Base-by-base conservation (phyloP, 305 asterid genomes). In the Caryopteris hybrid region DNA sequence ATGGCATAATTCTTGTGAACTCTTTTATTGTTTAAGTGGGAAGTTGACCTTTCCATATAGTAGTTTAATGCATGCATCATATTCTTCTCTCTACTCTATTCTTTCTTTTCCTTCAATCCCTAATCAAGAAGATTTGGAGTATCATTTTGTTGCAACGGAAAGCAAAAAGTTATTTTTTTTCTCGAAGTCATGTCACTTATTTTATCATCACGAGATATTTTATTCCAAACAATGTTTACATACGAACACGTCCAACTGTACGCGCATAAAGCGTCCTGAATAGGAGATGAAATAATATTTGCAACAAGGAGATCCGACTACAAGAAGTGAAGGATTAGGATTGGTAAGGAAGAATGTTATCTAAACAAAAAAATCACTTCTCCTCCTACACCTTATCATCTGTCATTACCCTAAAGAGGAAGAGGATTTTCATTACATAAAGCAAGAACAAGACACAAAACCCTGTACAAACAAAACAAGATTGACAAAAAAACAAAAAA, bases 11-110 rank as follows among this genome's bases (percentile, higher is more conserved):
- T 70, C 55, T 42, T 51, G n/a, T 46, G 38, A 29, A 52, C 39
- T 27, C 18, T 31, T 76, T 71, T 61, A 43, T 61, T 27, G 47
- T 43, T 53, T 71, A 64, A 75, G 75, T 76, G 75, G 81, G 75
- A 67, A 62, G 72, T 61, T 67, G 78, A 76, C 76, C 54, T 55
- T 53, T n/a, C 0, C 38, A 43, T 53, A 14, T 45, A 38, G 2
- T 58, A 52, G 9, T 25, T 74, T 68, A 23, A 54, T 68, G 62
- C 61, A 61, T 46, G 33, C 16, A 22, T 8, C 5, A 33, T 0
- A 51, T 52, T 38, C 50, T 27, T 66, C 31, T 58, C 18, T 67
- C 51, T 6, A 11, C 11, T 11, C 16, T 10, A 43, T 60, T 53
- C 22, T 58, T 14, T 18, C 3, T 23, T 29, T 29, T 17, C 17